A percentile compares a stretch with the other conserved stretches of the same genome.
phyloP scores from a whole-genome alignment of 495 filamentous ascomycete genomes.

The Cairneyella variabilis region DNA sequence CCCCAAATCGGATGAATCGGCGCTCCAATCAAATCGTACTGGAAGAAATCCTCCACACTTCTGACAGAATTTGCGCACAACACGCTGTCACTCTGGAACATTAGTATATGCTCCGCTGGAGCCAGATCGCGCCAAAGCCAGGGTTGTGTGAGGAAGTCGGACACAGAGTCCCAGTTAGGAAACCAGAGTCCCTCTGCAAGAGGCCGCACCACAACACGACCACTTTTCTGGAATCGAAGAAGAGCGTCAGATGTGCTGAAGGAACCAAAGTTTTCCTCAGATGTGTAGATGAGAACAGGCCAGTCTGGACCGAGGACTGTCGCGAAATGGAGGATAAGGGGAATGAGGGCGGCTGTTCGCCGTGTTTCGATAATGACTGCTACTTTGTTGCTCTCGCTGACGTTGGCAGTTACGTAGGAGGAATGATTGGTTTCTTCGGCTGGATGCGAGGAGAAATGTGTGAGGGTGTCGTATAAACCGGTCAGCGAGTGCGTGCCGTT shows the following conservation, averaged over 20 bases:
- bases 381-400: constrained; percentile 19
- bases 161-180: constrained; percentile 16
- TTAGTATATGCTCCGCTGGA: constrained; percentile 19
- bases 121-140: constrained; percentile 22
- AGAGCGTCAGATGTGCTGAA: constrained; percentile 18
- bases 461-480: background rate
- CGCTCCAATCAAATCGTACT: constrained; percentile 25
- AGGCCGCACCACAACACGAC: constrained; percentile 8
- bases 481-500: background rate
- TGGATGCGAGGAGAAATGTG: background rate
- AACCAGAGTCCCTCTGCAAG: constrained; percentile 18
- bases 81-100: constrained; percentile 22
- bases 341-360: constrained; percentile 10
- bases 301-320: constrained; percentile 31
- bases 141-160: constrained; percentile 13
- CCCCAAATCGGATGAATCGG: constrained; percentile 11
- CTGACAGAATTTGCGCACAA: constrained; percentile 16
- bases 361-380: constrained; percentile 24
- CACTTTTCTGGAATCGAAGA: background rate
- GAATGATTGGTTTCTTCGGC: background rate
- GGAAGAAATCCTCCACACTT: constrained; percentile 25
- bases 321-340: constrained; percentile 29
- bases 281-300: constrained; percentile 29
- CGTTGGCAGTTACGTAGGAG: constrained; percentile 7
- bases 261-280: constrained; percentile 10